A percentile compares a stretch with the other conserved stretches of the same genome.
phyloP scores from a whole-genome alignment of 2,329 filamentous ascomycete genomes.

The Colletotrichum scovillei region DNA sequence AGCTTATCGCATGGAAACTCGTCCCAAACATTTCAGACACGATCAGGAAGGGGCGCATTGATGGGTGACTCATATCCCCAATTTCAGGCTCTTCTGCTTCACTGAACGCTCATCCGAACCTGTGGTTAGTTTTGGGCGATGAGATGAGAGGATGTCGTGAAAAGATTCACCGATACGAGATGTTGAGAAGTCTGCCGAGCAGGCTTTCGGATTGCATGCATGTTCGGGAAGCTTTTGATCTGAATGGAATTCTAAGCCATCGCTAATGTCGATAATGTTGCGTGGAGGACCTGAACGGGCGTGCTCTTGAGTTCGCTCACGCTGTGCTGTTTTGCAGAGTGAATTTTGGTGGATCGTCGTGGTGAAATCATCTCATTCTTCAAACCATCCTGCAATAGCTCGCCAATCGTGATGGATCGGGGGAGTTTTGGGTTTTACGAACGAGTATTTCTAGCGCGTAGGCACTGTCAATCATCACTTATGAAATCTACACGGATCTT shows the following conservation, averaged over 20 bases:
- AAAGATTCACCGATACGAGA: not conserved
- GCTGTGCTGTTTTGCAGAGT: not conserved
- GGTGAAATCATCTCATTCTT: not conserved
- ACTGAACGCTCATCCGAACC: not conserved
- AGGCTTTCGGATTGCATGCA: not conserved
- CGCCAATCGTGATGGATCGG: too few relatives aligned
- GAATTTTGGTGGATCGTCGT: rapidly evolving
- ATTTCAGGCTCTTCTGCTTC: not conserved
- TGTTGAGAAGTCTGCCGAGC: not conserved
- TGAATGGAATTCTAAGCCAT: not conserved
- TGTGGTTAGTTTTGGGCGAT: not conserved
- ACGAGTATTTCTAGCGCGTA: too few relatives aligned
- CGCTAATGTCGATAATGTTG: not conserved
- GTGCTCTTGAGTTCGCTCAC: not conserved
- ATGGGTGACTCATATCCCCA: not conserved
- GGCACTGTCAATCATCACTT: too few relatives aligned
- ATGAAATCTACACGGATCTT: too few relatives aligned
- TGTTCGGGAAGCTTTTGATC: rapidly evolving
- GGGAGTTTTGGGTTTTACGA: too few relatives aligned
- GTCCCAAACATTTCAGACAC: not conserved
- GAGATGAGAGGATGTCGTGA: not conserved
- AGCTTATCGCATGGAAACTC: not conserved
- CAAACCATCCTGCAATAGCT: too few relatives aligned
- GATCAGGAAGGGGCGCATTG: not conserved
- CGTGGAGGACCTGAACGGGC: too few relatives aligned